Base-by-base conservation (phyloP, 2,329 filamentous ascomycete species). In the Stromatinia cepivora region DNA sequence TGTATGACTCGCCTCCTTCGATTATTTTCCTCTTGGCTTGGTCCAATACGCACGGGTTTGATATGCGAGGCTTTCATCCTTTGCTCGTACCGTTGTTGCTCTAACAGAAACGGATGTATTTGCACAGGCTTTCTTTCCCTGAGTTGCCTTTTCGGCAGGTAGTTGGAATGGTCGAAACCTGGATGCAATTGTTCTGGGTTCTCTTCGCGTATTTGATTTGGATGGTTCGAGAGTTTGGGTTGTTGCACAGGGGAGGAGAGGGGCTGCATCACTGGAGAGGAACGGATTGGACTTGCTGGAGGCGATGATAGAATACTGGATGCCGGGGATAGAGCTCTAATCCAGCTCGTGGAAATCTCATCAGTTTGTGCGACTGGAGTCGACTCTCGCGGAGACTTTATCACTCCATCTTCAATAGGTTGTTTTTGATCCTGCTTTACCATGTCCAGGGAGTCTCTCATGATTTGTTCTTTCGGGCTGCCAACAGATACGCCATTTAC, bases 261-360 rank as follows among this genome's bases (percentile, higher is more conserved):
- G 39, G 46, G 22, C 10, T 64, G 61, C 22, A n/a, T 46, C 31
- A 42, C 42, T 20, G 66, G 36, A 62, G 39, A 53, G 45, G 71
- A 71, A 48, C 65, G 74, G 39, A 28, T 52, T 20, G 46, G 53
- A n/a, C 45, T 62, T 7, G 34, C 53, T 34, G 75, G 71, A 13
- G 70, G 72, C 48, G 75, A 77, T 45, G 77, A 69, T 52, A 77
- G 72, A 20, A 76, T 75, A 52, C 76, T 79, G 22, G 73, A 76
- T 17, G 74, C 75, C 5, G 78, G 75, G 6, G 79, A 79, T 22
- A 77, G 79, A 48, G 79, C 72, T 50, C 77, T 77, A n/a, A 81
- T 77, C 74, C 81, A 79, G 71, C 78, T 79, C 52, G 70, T 78
- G 3, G 80, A 80, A 72, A 81, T 78, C 34, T 80, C 80, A 48